phyloP scores from a whole-genome alignment of 75 land plant genomes.

The Selaginella tamariscina region DNA sequence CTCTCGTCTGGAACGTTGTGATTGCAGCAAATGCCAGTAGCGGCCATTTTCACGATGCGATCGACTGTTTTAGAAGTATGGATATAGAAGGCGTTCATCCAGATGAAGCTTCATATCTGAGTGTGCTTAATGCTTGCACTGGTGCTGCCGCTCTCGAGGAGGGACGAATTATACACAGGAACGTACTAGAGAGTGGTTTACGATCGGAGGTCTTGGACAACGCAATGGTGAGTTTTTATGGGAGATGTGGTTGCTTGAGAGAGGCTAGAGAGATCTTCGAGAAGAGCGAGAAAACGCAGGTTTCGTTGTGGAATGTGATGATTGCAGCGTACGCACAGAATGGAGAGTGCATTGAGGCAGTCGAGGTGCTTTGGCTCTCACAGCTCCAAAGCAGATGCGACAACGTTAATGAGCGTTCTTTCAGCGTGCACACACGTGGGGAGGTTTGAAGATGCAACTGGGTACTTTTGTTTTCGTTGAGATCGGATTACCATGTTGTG shows the following conservation, averaged over 20 bases:
- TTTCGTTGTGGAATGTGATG: neutral
- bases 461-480: neutral
- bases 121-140: neutral
- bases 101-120: neutral
- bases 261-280: neutral
- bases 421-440: neutral
- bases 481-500: neutral
- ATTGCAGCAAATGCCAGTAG: neutral
- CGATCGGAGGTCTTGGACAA: neutral
- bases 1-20: neutral
- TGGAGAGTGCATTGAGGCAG: neutral
- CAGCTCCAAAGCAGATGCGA: neutral
- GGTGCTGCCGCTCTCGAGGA: neutral
- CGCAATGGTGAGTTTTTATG: neutral
- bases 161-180: neutral
- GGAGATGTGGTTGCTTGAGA: neutral
- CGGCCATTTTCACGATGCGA: neutral
- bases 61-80: neutral
- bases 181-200: neutral
- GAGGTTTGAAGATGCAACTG: neutral
- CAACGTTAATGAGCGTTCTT: neutral
- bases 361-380: neutral
- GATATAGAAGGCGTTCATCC: neutral
- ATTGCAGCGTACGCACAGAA: neutral
- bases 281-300: neutral